Evolutionary conservation across 179 eudicot genomes (phyloP).

Genomic region (Drosera spatulata): DNA sequence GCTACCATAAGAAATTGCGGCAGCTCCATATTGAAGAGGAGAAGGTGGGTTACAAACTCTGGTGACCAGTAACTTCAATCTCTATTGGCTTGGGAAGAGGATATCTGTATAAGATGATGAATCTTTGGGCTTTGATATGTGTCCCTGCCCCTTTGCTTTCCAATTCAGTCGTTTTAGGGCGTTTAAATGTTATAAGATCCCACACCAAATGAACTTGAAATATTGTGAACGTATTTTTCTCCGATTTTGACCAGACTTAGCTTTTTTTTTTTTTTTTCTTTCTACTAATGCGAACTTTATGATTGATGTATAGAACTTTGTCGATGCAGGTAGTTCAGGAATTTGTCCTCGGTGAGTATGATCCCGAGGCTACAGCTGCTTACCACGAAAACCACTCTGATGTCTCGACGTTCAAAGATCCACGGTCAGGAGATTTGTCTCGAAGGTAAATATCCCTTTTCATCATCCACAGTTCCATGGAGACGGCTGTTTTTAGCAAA

Average conservation of each 20-base stretch:
- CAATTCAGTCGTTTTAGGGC: too few species aligned
- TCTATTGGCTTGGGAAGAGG: too few species aligned
- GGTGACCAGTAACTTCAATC: not conserved
- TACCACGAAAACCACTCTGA: constrained; percentile 70
- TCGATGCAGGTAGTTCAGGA: constrained; percentile 64
- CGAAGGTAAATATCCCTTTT: constrained; percentile 38
- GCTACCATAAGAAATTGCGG: constrained; percentile 55
- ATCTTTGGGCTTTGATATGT: not conserved
- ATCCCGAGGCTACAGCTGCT: constrained; percentile 69
- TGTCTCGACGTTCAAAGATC: constrained; percentile 71
- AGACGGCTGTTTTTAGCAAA: too few species aligned
- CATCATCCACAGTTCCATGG: not conserved
- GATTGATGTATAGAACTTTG: not conserved
- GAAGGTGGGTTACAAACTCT: constrained; percentile 30
- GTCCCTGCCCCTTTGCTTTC: not conserved
- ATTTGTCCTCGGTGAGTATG: constrained; percentile 69
- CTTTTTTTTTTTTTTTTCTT: too few species aligned
- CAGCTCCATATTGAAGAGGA: constrained; percentile 83
- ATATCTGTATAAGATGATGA: too few species aligned
- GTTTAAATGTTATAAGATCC: too few species aligned
- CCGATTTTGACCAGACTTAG: too few species aligned
- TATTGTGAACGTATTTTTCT: too few species aligned
- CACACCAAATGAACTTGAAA: too few species aligned
- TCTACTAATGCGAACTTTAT: too few species aligned
- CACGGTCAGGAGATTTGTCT: constrained; percentile 90